These are phyloP conservation scores for Colletotrichum somersetense DNA, from an alignment of 2,329 filamentous ascomycete genomes.

Conservation along the genomic window DNA sequence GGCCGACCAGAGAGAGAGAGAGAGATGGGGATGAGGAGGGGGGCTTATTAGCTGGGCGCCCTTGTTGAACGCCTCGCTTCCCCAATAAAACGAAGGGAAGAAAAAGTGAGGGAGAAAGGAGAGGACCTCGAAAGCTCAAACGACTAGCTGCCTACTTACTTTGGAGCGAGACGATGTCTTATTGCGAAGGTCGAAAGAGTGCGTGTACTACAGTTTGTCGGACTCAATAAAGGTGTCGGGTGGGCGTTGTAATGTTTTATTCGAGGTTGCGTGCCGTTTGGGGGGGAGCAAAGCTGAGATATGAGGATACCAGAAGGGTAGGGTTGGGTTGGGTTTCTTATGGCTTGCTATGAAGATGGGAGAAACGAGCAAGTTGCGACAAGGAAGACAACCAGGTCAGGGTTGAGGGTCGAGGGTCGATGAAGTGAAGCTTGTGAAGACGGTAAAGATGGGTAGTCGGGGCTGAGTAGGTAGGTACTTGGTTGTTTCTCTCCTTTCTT, in stretches of 20 bases:
- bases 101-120: constrained; percentile 29
- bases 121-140: not conserved
- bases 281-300: not conserved
- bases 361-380: constrained; percentile 20
- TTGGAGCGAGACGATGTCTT: constrained; percentile 5
- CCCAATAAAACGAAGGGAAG: constrained; percentile 21
- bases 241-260: not conserved
- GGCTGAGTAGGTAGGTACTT: not conserved
- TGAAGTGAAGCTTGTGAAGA: constrained; percentile 32
- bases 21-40: no score
- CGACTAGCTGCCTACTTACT: constrained; percentile 16
- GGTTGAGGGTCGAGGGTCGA: not conserved
- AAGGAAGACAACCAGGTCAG: not conserved
- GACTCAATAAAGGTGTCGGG: not conserved
- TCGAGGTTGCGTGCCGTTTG: constrained; percentile 19
- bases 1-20: not conserved
- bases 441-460: not conserved
- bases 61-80: constrained; percentile 41
- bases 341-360: constrained; percentile 1
- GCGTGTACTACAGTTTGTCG: not conserved
- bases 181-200: not conserved
- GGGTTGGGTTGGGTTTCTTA: not conserved
- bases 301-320: not conserved
- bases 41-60: constrained; percentile 22
- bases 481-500: not conserved